Percentiles rank a stretch among this genome's conserved stretches.
These are phyloP conservation scores for Mucuna pruriens DNA, from an alignment of 306 rosid genomes.

Conservation along the genomic window DNA sequence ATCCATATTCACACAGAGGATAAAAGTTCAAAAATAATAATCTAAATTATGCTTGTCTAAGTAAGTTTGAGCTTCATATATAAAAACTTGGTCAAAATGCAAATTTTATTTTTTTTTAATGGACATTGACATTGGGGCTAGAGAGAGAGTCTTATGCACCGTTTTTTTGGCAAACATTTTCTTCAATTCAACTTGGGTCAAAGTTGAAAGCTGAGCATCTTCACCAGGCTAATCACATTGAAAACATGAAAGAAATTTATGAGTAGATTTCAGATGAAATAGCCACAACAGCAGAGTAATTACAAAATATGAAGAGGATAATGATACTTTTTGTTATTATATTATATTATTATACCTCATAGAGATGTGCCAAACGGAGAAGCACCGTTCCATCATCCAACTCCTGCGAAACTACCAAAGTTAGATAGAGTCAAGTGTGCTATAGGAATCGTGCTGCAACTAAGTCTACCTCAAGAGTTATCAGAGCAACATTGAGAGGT, in stretches of 20 bases:
- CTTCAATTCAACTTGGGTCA: constrained; percentile 13
- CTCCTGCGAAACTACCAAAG: background rate
- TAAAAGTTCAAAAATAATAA: background rate
- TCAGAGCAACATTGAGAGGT: constrained; percentile 2
- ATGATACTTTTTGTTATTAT: background rate
- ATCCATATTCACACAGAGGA: background rate
- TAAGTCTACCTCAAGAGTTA: constrained; percentile 8
- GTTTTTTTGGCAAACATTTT: background rate
- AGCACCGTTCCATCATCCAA: background rate
- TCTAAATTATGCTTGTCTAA: background rate
- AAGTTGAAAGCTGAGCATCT: constrained; percentile 6
- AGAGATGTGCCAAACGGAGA: constrained; percentile 6
- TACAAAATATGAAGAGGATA: background rate
- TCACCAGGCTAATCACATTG: background rate
- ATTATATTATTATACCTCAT: background rate
- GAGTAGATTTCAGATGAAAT: background rate
- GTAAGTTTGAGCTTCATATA: background rate
- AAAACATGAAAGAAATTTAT: background rate
- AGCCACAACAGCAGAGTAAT: background rate
- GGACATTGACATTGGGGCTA: background rate
- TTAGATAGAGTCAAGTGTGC: background rate
- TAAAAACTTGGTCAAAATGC: background rate
- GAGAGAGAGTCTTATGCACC: background rate
- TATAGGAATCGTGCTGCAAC: background rate
- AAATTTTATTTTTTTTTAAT: background rate